phyloP scores from a whole-genome alignment of 2,329 filamentous ascomycete genomes.

The Rhynchosporium graminicola region DNA sequence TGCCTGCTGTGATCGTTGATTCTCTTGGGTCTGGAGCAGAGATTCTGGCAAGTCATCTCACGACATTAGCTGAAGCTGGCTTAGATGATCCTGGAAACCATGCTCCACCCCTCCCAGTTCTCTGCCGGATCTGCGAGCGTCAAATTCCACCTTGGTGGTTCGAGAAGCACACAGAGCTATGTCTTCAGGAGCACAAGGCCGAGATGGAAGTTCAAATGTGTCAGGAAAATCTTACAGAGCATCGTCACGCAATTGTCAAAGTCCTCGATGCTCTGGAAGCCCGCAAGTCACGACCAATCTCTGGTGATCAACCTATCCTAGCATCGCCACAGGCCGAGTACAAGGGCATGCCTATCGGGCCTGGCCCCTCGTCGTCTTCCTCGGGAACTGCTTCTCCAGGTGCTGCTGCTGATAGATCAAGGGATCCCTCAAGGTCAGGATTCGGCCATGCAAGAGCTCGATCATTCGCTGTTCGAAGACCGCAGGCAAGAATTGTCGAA shows the following conservation, averaged over 20 bases:
- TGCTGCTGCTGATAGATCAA: slow-evolving; percentile 69
- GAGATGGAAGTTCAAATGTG: slow-evolving; percentile 98
- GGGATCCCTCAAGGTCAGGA: slow-evolving; percentile 66
- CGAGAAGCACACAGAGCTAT: slow-evolving; percentile 96
- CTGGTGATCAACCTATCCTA: slow-evolving; percentile 50
- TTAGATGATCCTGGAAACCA: slow-evolving; percentile 73
- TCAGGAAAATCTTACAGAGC: slow-evolving; percentile 88
- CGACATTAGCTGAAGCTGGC: slow-evolving; percentile 80
- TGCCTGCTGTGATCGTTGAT: slow-evolving; percentile 86
- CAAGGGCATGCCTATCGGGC: slow-evolving; percentile 83
- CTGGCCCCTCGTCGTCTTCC: slow-evolving; percentile 64
- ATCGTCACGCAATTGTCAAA: slow-evolving; percentile 91
- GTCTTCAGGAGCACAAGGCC: slow-evolving; percentile 90
- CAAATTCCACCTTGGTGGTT: slow-evolving; percentile 99
- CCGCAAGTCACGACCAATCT: slow-evolving; percentile 64
- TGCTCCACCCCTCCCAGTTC: slow-evolving; percentile 78
- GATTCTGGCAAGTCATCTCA: slow-evolving; percentile 91
- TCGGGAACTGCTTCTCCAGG: slow-evolving; percentile 72
- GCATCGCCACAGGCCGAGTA: slow-evolving; percentile 70
- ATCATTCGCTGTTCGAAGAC: slow-evolving; percentile 88
- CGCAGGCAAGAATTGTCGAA: slow-evolving; percentile 91
- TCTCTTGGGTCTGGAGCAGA: slow-evolving; percentile 93
- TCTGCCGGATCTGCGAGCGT: slow-evolving; percentile 96
- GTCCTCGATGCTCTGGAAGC: slow-evolving; percentile 91
- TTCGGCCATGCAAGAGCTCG: slow-evolving; percentile 78